These are phyloP conservation scores for Vicia sativa DNA, from an alignment of 306 rosid species.

Conservation along the genomic window DNA sequence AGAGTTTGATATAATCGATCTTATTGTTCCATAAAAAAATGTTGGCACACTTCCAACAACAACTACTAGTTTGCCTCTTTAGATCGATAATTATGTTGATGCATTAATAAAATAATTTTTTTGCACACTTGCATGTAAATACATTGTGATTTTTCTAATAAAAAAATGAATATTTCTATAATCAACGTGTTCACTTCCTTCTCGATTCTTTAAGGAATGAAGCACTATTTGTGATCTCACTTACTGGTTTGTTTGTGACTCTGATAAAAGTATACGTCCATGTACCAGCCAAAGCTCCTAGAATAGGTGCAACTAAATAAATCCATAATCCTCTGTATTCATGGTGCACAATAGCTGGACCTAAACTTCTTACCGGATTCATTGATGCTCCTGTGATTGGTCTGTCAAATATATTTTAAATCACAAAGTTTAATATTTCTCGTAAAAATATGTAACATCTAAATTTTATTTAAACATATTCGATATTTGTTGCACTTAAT, in stretches of 20 bases:
- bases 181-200: not conserved
- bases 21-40: no score
- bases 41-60: no score
- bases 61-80: no score
- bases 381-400: slow-evolving; percentile 24
- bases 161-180: not conserved
- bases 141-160: no score
- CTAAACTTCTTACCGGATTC: slow-evolving; percentile 28
- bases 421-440: slow-evolving; percentile 1
- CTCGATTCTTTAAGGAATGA: not conserved
- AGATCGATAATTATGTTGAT: no score
- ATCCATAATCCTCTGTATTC: slow-evolving; percentile 11
- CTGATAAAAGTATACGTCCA: slow-evolving; percentile 15
- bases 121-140: no score
- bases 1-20: no score
- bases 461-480: not conserved
- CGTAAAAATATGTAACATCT: not conserved
- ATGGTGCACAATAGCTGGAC: slow-evolving; percentile 14
- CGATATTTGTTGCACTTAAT: not conserved
- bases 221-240: not conserved
- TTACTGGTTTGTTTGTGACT: not conserved
- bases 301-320: not conserved
- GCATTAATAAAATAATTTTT: no score
- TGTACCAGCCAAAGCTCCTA: slow-evolving; percentile 18
- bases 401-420: not conserved